Evolutionary conservation across 208 protist genomes (phyloP).

Genomic region (Wallacemonas sp.): DNA sequence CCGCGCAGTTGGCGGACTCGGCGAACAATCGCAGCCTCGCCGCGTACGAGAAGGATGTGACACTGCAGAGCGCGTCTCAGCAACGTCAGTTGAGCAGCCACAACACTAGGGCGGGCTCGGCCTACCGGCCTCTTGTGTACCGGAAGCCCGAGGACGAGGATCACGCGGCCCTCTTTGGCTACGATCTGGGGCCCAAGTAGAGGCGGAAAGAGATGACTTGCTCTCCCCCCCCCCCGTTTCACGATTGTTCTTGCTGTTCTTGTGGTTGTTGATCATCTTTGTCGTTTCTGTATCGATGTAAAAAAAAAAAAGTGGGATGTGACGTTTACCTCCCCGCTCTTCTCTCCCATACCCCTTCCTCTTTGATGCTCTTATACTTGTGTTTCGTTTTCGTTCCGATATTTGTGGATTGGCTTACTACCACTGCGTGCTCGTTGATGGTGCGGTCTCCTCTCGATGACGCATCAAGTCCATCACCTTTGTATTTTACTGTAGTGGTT

Average conservation of each 20-base stretch:
- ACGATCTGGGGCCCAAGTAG: conserved; percentile 48
- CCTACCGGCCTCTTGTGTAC: conserved; percentile 24
- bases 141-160: conserved; percentile 64
- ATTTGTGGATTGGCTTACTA: neutral
- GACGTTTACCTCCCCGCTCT: no score
- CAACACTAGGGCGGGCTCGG: neutral
- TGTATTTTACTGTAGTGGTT: neutral
- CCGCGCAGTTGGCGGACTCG: conserved; percentile 13
- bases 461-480: neutral
- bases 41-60: conserved; percentile 1
- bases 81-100: neutral
- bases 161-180: conserved; percentile 57
- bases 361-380: no score
- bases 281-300: neutral
- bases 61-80: neutral
- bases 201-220: conserved; percentile 3
- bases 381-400: conserved; percentile 2
- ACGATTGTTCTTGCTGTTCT: conserved; percentile 13
- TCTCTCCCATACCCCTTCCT: no score
- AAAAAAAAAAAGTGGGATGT: no score
- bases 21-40: neutral
- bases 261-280: no score
- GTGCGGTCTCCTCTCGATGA: neutral
- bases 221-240: neutral
- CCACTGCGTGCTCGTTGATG: neutral